Evolutionary conservation across 305 asterid species (phyloP).

Genomic region (Ajuga reptans): DNA sequence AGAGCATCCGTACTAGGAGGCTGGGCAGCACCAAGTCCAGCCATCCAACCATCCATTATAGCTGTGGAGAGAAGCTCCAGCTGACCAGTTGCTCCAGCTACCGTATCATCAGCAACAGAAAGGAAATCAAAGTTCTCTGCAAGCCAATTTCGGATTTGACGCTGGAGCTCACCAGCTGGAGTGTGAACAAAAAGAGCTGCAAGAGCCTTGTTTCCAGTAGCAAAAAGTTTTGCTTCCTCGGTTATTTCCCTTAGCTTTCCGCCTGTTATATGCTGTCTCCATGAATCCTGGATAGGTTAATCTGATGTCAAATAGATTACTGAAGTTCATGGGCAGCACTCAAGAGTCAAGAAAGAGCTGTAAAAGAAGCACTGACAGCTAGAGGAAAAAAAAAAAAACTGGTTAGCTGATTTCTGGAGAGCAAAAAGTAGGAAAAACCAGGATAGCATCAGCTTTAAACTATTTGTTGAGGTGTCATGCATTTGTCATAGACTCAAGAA

Average conservation of each 20-base stretch:
- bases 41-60: constrained; percentile 99
- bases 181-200: constrained; percentile 97
- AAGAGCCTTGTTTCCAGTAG: constrained; percentile 82
- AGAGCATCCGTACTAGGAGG: constrained; percentile 95
- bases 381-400: too few relatives aligned
- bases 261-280: constrained; percentile 97
- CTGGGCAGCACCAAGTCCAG: constrained; percentile 96
- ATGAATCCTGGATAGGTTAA: constrained; percentile 53
- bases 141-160: constrained; percentile 96
- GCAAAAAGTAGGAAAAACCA: too few relatives aligned
- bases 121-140: constrained; percentile 94
- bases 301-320: constrained; percentile 20
- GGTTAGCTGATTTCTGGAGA: too few relatives aligned
- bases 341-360: neutral
- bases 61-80: constrained; percentile 99
- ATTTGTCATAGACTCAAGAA: too few relatives aligned
- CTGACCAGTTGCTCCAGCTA: constrained; percentile 91
- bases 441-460: too few relatives aligned
- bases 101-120: constrained; percentile 65
- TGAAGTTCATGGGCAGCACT: constrained; percentile 1
- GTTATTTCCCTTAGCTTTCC: constrained; percentile 96
- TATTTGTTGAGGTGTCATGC: too few relatives aligned
- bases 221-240: constrained; percentile 82
- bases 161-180: constrained; percentile 99
- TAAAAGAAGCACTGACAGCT: neutral